phyloP scores from a whole-genome alignment of 108 stramenopile species.

The Nannochloropsis gaditana region DNA sequence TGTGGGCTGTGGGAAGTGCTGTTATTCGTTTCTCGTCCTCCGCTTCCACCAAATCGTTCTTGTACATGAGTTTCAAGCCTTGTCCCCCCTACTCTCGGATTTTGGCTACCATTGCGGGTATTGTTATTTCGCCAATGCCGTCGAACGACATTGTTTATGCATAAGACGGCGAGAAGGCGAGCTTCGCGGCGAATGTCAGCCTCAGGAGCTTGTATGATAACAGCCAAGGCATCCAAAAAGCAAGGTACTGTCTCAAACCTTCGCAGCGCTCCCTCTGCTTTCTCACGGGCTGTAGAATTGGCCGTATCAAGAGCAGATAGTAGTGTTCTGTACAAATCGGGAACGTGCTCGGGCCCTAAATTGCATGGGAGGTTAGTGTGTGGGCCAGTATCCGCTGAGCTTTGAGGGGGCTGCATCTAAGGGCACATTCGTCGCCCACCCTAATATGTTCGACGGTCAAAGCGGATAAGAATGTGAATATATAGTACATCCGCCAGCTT shows the following conservation, averaged over 20 bases:
- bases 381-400: not conserved
- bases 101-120: not conserved
- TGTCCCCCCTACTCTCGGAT: not conserved
- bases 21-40: too few species aligned
- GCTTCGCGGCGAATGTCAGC: not conserved
- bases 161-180: not conserved
- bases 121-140: conserved; percentile 5
- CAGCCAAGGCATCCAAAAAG: not conserved
- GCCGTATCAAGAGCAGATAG: conserved; percentile 7
- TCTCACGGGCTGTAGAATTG: not conserved
- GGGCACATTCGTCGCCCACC: not conserved
- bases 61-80: too few species aligned
- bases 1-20: not conserved
- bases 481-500: too few species aligned
- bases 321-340: not conserved
- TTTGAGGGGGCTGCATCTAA: not conserved
- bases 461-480: too few species aligned
- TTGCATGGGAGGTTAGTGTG: not conserved
- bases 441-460: too few species aligned
- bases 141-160: not conserved
- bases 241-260: not conserved
- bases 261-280: conserved; percentile 9
- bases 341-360: not conserved
- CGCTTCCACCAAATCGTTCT: too few species aligned
- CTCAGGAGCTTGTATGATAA: not conserved